Base-by-base conservation (phyloP, 2,329 filamentous ascomycete genomes). In the Ophiostoma himal-ulmi region DNA sequence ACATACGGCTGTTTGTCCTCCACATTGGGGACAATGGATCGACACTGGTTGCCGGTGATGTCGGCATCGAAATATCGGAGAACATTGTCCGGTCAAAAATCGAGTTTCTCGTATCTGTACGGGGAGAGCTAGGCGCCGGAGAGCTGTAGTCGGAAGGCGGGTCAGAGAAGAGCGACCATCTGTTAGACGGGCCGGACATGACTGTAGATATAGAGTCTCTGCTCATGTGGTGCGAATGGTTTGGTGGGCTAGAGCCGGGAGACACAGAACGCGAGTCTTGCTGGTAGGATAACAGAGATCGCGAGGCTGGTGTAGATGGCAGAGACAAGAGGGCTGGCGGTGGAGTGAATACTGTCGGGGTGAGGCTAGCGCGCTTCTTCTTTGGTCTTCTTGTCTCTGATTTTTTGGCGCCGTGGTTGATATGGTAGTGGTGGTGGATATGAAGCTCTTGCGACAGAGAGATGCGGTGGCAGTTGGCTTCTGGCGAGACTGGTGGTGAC, bases 341-440 rank as follows among this genome's bases (percentile, higher is more conserved):
- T 0, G 86, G 88, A 8, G 88, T 88, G 68, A 93, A 86, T 20
- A 90, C 79, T 39, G 85, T 84, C 0, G 88, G 82, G 14, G 85
- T 85, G 11, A 92, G 81, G 30, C 87, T 84, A 41, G 87, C 85
- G 1, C 91, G 88, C 81, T 89, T 91, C 81, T 92, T 96, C 80
- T 88, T 92, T 10, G 86, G 82, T 72, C 88, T 88, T 74, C 86
- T 86, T 20, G 78, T 76, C 71, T 91, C 88, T 26, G 85, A 82
- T 77, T 88, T 89, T 69, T 85, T 81, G 1, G 88, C 82, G 13
- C 89, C 86, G 26, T 44, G 39, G 57, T 8, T n/a, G 67, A 71
- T 39, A 74, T 97, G 93, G 77, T 97, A 97, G 77, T 98, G 94
- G 76, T 98, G 94, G 76, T 98, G 94, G 65, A 98, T 91, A 76